These are phyloP conservation scores for Pseudoscleropodium purum DNA, from an alignment of 225 moss, liverwort and hornwort species.

Conservation along the genomic window DNA sequence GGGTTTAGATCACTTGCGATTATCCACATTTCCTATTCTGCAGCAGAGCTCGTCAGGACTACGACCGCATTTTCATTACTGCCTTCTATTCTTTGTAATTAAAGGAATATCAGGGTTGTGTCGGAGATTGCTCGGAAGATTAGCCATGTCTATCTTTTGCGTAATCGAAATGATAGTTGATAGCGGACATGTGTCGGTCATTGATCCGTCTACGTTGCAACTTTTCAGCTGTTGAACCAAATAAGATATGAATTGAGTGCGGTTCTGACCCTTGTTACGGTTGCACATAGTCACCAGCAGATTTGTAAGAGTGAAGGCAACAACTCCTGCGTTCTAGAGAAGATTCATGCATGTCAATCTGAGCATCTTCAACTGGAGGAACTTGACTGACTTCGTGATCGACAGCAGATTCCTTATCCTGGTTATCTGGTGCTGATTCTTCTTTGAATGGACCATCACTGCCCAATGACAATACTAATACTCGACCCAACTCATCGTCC, in stretches of 20 bases:
- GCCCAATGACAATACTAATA: constrained; percentile 69
- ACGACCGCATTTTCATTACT: not conserved
- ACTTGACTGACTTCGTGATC: constrained; percentile 52
- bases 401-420: constrained; percentile 51
- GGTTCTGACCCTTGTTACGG: constrained; percentile 78
- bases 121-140: not conserved
- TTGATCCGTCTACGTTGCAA: constrained; percentile 55
- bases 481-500: constrained; percentile 90
- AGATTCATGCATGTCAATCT: constrained; percentile 74
- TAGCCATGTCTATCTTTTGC: not conserved
- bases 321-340: constrained; percentile 66
- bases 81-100: not conserved
- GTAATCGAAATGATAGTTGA: constrained; percentile 44
- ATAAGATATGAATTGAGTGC: constrained; percentile 60
- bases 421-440: constrained; percentile 30
- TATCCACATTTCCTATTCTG: not conserved
- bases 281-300: constrained; percentile 89
- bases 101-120: not conserved
- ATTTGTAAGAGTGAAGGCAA: constrained; percentile 79
- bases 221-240: constrained; percentile 70
- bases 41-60: not conserved
- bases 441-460: constrained; percentile 55
- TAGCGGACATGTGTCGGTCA: constrained; percentile 34
- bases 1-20: not conserved
- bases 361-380: constrained; percentile 79